phyloP scores from a whole-genome alignment of 2,329 filamentous ascomycete genomes.

The Colletotrichum sp. region DNA sequence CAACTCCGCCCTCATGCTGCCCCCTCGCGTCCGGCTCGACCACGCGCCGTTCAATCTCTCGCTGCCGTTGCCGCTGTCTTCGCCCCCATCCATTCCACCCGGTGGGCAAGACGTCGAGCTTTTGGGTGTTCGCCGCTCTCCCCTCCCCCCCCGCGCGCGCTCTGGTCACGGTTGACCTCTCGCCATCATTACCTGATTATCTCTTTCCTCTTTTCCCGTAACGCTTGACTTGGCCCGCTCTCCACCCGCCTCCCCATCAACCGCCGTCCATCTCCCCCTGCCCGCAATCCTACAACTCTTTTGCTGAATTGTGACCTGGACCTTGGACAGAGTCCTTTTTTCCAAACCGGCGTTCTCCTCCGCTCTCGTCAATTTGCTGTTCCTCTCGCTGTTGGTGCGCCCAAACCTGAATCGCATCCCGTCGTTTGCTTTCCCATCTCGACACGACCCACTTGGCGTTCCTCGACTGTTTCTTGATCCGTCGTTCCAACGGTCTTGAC shows the following conservation, averaged over 20 bases:
- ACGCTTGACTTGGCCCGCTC: not conserved
- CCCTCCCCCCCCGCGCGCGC: not conserved
- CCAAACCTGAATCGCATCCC: not conserved
- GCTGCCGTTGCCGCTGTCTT: not conserved
- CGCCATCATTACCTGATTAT: not conserved
- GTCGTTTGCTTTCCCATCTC: not conserved
- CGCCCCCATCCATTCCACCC: not conserved
- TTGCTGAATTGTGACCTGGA: slow-evolving; percentile 13
- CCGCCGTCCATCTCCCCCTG: not conserved
- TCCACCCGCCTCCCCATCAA: slow-evolving; percentile 11
- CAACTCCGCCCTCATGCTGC: not conserved
- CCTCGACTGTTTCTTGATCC: not conserved
- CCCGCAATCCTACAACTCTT: not conserved
- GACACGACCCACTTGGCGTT: slow-evolving; percentile 10
- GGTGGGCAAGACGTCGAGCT: not conserved
- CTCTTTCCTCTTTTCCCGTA: slow-evolving; percentile 20
- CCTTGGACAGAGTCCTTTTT: not conserved
- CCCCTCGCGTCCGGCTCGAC: not conserved
- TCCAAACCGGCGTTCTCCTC: not conserved
- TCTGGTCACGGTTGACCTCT: not conserved
- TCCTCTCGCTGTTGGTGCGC: not conserved
- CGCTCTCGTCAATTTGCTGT: not conserved
- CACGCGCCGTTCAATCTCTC: not conserved
- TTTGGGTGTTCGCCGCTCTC: not conserved
- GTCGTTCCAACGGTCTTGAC: not conserved